Base-by-base conservation (phyloP, 2,329 filamentous ascomycete species). In the Neofusicoccum ribis region DNA sequence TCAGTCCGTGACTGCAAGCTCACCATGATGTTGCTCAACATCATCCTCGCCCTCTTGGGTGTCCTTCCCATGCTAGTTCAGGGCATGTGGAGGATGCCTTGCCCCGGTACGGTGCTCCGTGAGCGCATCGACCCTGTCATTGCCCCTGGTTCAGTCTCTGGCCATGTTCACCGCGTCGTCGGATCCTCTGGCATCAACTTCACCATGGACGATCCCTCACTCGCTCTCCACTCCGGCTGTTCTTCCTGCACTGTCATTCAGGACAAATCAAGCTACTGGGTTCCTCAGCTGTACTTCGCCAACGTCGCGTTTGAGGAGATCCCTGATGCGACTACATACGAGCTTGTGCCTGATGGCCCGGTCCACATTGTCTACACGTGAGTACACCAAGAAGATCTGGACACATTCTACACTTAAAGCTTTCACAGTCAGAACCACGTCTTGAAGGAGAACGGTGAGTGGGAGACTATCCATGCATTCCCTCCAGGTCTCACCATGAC, bases 401-500 rank as follows among this genome's bases (percentile, higher is more conserved):
- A 76, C 44, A 78, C 20, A 17, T 36, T 14, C 54, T 20, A 60
- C 43, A 31, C 27, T 31, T 60, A n/a, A n/a, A 60, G 7, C 17
- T 23, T 47, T 39, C 15, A n/a, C 34, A 60, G 56, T 39, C 56
- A 60, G 37, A n/a, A 37, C 43, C 43, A n/a, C 37, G 43, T 3
- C 8, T 14, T 80, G 47, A 85, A 86, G 69, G 83, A 88, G 68
- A 5, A 51, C 6, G 23, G 15, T 31, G 27, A 31, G 6, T 51
- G 8, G 0, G 88, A 92, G 71, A 82, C 88, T 23, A 84, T 92
- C 73, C 83, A 84, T 70, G 82, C 90, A 14, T 93, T 92, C 80
- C 91, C 91, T 11, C 73, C 83, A 8, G 89, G 88, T 17, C 84
- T 94, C 69, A 86, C 88, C 73, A 92, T 94, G 82, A 72, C 93